Conservation (phyloP, 371 early-diverging fungal genomes). For the Lichtheimia corymbifera region DNA sequence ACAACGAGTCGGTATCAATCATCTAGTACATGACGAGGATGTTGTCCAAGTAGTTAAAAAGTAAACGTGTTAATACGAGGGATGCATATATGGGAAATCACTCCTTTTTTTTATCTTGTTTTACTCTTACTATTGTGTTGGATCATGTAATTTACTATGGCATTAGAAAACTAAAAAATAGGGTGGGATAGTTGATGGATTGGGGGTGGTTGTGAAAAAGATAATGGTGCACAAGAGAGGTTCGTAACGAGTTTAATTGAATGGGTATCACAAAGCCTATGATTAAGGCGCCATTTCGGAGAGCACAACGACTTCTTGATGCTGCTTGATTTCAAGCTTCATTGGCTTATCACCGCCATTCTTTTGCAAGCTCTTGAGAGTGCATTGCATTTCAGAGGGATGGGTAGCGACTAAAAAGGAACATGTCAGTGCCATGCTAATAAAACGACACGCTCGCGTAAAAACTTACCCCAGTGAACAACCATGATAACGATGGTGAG, state of each 20-base stretch:
- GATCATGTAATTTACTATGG: no score
- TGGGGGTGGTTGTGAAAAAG: no score
- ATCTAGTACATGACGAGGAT: conserved; percentile 95
- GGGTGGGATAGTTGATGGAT: no score
- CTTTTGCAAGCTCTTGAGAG: conserved; percentile 14
- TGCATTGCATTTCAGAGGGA: conserved; percentile 23
- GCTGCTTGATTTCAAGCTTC: conserved; percentile 36
- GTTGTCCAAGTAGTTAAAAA: conserved; percentile 94
- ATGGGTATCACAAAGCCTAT: no score
- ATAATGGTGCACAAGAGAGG: no score
- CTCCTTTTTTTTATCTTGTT: no score
- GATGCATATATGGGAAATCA: no score
- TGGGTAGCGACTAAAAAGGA: conserved; percentile 18
- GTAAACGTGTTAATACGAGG: conserved; percentile 16
- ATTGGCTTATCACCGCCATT: conserved; percentile 21
- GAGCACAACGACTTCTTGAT: conserved; percentile 36
- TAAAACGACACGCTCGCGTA: neutral
- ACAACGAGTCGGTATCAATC: conserved; percentile 94
- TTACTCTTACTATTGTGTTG: no score
- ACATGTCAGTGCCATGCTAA: neutral
- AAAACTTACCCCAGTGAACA: conserved; percentile 28
- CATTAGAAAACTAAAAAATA: no score
- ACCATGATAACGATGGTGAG: conserved; percentile 18
- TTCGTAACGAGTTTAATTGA: no score
- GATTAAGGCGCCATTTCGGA: conserved; percentile 14